Conservation (phyloP, 345 rosid genomes). For the Viola odorata region DNA sequence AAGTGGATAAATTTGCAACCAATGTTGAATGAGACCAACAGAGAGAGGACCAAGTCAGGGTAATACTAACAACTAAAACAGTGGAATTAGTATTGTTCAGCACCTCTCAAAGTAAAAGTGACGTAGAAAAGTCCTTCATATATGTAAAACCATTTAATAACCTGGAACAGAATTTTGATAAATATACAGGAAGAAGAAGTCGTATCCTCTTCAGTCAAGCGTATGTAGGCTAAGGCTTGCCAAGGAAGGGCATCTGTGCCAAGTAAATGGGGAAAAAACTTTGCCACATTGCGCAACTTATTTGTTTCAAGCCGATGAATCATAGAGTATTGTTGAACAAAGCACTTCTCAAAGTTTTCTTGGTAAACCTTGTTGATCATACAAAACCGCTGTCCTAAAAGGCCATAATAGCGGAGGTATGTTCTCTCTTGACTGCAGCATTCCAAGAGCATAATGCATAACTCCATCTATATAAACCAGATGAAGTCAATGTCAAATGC, state of each 20-base stretch:
- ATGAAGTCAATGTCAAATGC: constrained; percentile 3
- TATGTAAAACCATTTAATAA: constrained; percentile 12
- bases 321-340: constrained; percentile 92
- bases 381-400: constrained; percentile 90
- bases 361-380: constrained; percentile 86
- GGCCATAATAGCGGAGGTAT: constrained; percentile 84
- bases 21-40: no score
- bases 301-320: constrained; percentile 91
- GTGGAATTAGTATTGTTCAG: no score
- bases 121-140: no score
- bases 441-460: constrained; percentile 88
- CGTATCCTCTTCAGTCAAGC: constrained; percentile 86
- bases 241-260: constrained; percentile 94
- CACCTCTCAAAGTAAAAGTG: no score
- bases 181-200: constrained; percentile 92
- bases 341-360: constrained; percentile 88
- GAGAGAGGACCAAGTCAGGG: no score
- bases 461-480: constrained; percentile 71
- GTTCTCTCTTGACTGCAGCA: constrained; percentile 97
- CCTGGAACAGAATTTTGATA: constrained; percentile 97
- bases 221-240: constrained; percentile 84
- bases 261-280: constrained; percentile 89
- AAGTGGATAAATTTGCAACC: no score
- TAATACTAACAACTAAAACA: no score
- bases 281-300: constrained; percentile 80